phyloP scores from a whole-genome alignment of 2,329 filamentous ascomycete species.

The Xylariaceae sp. region DNA sequence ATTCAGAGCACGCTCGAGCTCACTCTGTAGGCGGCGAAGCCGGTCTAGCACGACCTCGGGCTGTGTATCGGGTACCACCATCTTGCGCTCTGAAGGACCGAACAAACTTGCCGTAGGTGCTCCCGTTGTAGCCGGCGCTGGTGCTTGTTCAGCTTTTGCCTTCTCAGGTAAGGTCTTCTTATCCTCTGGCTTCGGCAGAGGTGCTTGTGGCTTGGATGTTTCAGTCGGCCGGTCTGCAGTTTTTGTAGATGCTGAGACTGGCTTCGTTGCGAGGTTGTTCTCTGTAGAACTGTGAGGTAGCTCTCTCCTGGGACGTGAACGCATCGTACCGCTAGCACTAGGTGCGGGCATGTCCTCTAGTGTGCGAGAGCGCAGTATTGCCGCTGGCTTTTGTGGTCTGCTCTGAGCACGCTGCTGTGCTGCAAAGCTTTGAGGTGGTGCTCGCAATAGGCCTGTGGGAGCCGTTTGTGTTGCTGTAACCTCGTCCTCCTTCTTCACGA shows the following conservation, averaged over 20 bases:
- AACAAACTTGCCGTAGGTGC: constrained; percentile 55
- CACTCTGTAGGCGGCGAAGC: constrained; percentile 58
- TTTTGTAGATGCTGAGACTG: constrained; percentile 17
- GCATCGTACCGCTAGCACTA: constrained; percentile 35
- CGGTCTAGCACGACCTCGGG: constrained; percentile 61
- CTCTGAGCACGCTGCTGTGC: constrained; percentile 65
- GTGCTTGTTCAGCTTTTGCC: constrained; percentile 14
- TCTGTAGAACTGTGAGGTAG: constrained; percentile 32
- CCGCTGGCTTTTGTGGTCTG: constrained; percentile 42
- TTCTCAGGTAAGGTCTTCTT: constrained; percentile 9
- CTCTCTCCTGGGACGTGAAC: constrained; percentile 34
- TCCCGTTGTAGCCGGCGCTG: constrained; percentile 28
- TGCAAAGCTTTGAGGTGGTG: constrained; percentile 66
- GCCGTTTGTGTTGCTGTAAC: constrained; percentile 38
- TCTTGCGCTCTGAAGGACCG: constrained; percentile 54
- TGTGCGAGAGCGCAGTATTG: constrained; percentile 37
- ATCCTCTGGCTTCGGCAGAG: constrained; percentile 9
- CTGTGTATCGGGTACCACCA: constrained; percentile 54
- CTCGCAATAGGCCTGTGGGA: constrained; percentile 50
- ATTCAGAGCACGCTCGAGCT: constrained; percentile 65
- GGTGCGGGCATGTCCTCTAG: constrained; percentile 37
- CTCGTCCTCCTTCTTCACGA: constrained; percentile 40
- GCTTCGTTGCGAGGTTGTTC: constrained; percentile 26
- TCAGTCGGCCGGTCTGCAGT: constrained; percentile 8
- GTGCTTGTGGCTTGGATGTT: constrained; percentile 4